phyloP scores from a whole-genome alignment of 169 alveolate genomes.

The Plasmodium gonderi region DNA sequence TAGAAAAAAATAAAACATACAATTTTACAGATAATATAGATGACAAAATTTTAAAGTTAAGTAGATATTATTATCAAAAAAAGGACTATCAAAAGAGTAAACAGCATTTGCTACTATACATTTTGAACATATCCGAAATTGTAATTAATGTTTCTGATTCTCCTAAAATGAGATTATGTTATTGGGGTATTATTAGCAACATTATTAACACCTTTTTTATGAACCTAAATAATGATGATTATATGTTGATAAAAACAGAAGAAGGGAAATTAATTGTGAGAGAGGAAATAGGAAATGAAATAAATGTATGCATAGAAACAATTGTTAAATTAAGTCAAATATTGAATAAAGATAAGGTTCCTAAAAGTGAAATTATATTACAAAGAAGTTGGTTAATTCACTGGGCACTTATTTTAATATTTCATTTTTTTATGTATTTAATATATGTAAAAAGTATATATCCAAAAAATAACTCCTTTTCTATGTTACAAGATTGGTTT shows the following conservation, averaged over 20 bases:
- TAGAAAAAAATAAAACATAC: constrained; percentile 58
- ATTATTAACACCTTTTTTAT: constrained; percentile 76
- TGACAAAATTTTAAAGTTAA: constrained; percentile 77
- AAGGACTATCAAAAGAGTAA: constrained; percentile 83
- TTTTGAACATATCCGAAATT: constrained; percentile 82
- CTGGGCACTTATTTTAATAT: constrained; percentile 84
- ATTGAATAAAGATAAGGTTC: constrained; percentile 73
- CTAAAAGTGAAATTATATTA: constrained; percentile 80
- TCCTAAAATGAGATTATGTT: constrained; percentile 80
- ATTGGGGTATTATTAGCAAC: constrained; percentile 86
- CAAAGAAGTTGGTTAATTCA: constrained; percentile 86
- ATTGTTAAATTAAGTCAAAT: constrained; percentile 78
- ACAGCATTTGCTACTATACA: constrained; percentile 79
- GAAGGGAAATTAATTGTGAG: constrained; percentile 75
- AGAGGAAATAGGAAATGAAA: constrained; percentile 79
- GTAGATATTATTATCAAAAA: constrained; percentile 81
- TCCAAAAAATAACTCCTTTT: constrained; percentile 81
- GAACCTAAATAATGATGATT: constrained; percentile 68
- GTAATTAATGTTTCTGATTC: constrained; percentile 80
- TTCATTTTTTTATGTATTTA: constrained; percentile 82
- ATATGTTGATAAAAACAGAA: constrained; percentile 72
- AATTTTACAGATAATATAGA: constrained; percentile 78
- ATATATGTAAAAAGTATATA: constrained; percentile 79
- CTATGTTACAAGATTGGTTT: constrained; percentile 86
- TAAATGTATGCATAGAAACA: constrained; percentile 78